Conservation (phyloP, 2,329 filamentous ascomycete genomes). For the Xylariales sp. region DNA sequence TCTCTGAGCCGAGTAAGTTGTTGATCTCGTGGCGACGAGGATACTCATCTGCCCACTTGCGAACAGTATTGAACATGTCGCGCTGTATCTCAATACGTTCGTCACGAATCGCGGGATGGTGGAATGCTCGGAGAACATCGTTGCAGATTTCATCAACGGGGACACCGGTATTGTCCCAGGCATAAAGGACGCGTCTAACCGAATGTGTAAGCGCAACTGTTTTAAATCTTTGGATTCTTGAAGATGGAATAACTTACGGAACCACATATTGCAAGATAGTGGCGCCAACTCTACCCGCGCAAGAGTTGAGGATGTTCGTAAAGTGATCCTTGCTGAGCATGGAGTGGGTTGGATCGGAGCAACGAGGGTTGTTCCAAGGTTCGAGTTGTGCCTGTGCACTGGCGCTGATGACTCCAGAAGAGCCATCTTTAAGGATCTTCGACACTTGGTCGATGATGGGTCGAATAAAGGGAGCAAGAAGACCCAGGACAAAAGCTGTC, state of each 20-base stretch:
- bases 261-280: slow-evolving; percentile 82
- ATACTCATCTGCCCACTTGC: slow-evolving; percentile 71
- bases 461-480: slow-evolving; percentile 86
- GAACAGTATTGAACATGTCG: slow-evolving; percentile 84
- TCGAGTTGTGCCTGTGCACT: slow-evolving; percentile 73
- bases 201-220: no score
- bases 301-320: slow-evolving; percentile 72
- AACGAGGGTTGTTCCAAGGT: slow-evolving; percentile 72
- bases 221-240: no score
- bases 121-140: slow-evolving; percentile 79
- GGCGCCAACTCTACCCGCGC: slow-evolving; percentile 68
- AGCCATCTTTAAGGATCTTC: slow-evolving; percentile 79
- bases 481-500: slow-evolving; percentile 84
- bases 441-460: slow-evolving; percentile 88
- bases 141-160: slow-evolving; percentile 78
- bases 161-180: slow-evolving; percentile 85
- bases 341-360: slow-evolving; percentile 76
- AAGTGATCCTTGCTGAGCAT: slow-evolving; percentile 85
- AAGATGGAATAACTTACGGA: no score
- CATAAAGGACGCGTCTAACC: slow-evolving; percentile 80
- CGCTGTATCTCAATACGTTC: slow-evolving; percentile 74
- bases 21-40: slow-evolving; percentile 66
- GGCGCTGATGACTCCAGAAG: slow-evolving; percentile 63
- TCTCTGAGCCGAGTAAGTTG: slow-evolving; percentile 73
- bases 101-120: slow-evolving; percentile 82